phyloP scores from a whole-genome alignment of 2,329 filamentous ascomycete species.

The Geosmithia morbida region DNA sequence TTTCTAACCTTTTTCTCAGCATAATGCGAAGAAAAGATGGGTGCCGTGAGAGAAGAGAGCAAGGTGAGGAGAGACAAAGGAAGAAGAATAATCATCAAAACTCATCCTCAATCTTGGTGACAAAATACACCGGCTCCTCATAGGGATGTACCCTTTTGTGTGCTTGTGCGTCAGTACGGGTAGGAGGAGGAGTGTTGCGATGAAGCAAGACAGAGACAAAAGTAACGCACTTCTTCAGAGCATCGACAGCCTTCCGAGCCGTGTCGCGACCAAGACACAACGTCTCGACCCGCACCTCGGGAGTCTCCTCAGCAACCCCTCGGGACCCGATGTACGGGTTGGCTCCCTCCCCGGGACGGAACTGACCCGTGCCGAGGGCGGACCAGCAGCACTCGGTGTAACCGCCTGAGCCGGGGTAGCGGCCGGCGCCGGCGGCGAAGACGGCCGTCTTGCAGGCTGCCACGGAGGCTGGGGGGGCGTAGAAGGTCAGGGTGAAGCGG shows the following conservation, averaged over 20 bases:
- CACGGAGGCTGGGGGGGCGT: slow-evolving; percentile 27
- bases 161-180: background rate
- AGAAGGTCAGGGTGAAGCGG: slow-evolving; percentile 30
- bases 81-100: slow-evolving; percentile 14
- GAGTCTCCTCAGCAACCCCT: slow-evolving; percentile 41
- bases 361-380: slow-evolving; percentile 45
- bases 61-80: background rate
- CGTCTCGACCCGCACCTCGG: slow-evolving; percentile 49
- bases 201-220: background rate
- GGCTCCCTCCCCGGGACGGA: slow-evolving; percentile 44
- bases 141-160: slow-evolving; percentile 30
- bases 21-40: no score
- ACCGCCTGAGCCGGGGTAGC: slow-evolving; percentile 31
- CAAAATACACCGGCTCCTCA: slow-evolving; percentile 33
- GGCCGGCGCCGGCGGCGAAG: slow-evolving; percentile 42
- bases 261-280: slow-evolving; percentile 45
- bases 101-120: slow-evolving; percentile 28
- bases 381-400: slow-evolving; percentile 42
- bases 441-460: slow-evolving; percentile 38
- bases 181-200: slow-evolving; percentile 4
- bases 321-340: slow-evolving; percentile 48
- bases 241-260: slow-evolving; percentile 40
- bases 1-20: no score
- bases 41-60: no score
- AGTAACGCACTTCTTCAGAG: slow-evolving; percentile 45